Percentiles rank a stretch among this genome's conserved stretches.
phyloP scores from a whole-genome alignment of 1,284 basidiomycete species.

The Sutorius eximius region DNA sequence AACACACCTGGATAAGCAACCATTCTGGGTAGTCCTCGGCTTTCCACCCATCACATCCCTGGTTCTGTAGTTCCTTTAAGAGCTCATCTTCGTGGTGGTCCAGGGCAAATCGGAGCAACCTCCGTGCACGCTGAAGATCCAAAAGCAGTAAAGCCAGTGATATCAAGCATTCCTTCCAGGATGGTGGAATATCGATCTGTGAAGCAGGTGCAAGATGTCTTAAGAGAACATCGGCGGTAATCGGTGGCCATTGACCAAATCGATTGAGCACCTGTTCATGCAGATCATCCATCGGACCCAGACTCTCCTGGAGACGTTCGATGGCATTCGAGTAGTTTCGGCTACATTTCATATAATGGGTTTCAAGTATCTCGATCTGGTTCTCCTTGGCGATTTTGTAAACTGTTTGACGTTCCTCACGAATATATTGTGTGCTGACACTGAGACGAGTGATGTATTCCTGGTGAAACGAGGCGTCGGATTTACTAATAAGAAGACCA shows the following conservation, averaged over 20 bases:
- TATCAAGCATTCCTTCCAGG: constrained; percentile 31
- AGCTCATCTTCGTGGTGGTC: neutral
- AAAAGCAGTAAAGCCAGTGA: constrained; percentile 30
- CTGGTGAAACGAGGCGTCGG: neutral
- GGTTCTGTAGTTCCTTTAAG: constrained; percentile 17
- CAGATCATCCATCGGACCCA: neutral
- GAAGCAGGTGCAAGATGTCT: constrained; percentile 20
- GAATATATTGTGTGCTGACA: neutral
- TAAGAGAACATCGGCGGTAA: constrained; percentile 21
- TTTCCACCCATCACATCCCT: constrained; percentile 13
- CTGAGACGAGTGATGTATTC: neutral
- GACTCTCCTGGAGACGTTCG: neutral
- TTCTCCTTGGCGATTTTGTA: too few species aligned
- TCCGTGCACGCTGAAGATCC: constrained; percentile 30
- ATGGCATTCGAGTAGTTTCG: neutral
- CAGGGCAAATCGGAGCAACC: neutral
- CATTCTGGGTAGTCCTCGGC: constrained; percentile 14
- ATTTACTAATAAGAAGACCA: neutral
- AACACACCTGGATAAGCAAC: too few species aligned
- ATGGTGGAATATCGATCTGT: neutral
- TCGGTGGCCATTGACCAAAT: too few species aligned
- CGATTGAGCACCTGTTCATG: neutral
- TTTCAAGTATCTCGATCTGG: too few species aligned
- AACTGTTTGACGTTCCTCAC: too few species aligned
- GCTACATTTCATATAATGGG: too few species aligned